Base-by-base conservation (phyloP, 495 filamentous ascomycete species). In the Penicillium silybi region DNA sequence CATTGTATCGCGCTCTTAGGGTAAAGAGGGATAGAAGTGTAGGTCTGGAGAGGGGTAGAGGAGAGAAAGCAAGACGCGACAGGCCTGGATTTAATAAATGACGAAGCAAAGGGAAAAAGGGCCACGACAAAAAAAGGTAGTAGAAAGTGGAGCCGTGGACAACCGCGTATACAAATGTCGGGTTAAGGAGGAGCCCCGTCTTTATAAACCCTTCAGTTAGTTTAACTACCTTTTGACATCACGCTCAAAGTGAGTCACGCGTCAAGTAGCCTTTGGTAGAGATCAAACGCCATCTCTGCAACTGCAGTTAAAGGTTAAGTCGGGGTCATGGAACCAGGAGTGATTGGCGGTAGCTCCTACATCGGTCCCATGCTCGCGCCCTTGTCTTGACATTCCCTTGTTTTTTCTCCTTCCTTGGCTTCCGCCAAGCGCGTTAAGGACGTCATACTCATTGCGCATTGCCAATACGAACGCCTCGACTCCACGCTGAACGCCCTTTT, bases 61-160 rank as follows among this genome's bases (percentile, higher is more conserved):
- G 7, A 22, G 9, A 10, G 35, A 49, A 25, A 19, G 37, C 20
- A n/a, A 25, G 22, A 41, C 13, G 5, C 20, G 11, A 20, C 6
- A 29, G 19, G 44, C 11, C 17, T 19, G 25, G 20, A 32, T 18
- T 16, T 15, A 15, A 8, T 41, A 22, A 32, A 26, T 35, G 15
- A 13, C n/a, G 18, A 25, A 37, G 29, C 4, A 7, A 23, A 43
- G 45, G 27, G 34, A 22, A 37, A 19, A 15, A 38, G 35, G 43
- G 20, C 29, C 26, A 20, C 47, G 39, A 29, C 47, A 53, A 52
- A 52, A 54, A 54, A 48, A 44, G 45, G 22, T 11, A 54, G 54
- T 56, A 56, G 43, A 56, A 49, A 56, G 62, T 65, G 62, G 62
- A 63, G 60, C 60, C 61, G 60, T 58, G 26, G 52, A 61, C 55